Conservation (phyloP, 1,284 basidiomycete genomes). For the Rhodotorula sp. region DNA sequence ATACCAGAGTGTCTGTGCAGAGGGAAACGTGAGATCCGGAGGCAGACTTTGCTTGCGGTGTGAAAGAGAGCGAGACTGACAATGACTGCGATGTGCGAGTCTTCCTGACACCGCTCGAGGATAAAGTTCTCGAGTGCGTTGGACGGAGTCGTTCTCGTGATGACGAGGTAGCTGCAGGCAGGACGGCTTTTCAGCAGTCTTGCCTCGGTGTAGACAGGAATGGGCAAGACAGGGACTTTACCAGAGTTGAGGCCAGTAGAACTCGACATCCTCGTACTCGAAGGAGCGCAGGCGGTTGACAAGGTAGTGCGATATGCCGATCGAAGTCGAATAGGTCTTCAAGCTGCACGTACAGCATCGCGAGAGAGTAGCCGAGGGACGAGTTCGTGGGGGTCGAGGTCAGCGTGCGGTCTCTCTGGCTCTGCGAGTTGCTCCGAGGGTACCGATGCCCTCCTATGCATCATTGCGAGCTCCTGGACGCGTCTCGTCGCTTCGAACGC, state of each 20-base stretch:
- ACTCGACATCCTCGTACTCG: slow-evolving; percentile 76
- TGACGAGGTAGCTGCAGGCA: slow-evolving; percentile 73
- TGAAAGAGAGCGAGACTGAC: slow-evolving; percentile 56
- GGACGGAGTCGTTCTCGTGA: slow-evolving; percentile 84
- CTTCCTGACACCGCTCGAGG: slow-evolving; percentile 77
- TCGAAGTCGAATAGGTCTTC: slow-evolving; percentile 81
- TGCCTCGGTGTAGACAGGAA: too few relatives aligned
- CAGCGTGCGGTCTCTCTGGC: not conserved
- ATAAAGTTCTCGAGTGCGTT: slow-evolving; percentile 90
- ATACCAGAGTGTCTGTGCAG: slow-evolving; percentile 86
- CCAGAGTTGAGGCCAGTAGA: slow-evolving; percentile 98
- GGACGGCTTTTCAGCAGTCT: not conserved
- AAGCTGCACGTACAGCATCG: slow-evolving; percentile 51
- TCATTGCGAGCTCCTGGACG: not conserved
- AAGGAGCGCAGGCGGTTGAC: slow-evolving; percentile 76
- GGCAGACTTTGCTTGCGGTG: not conserved
- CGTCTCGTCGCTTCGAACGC: not conserved
- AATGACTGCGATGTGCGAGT: slow-evolving; percentile 89
- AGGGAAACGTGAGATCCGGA: not conserved
- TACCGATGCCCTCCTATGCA: not conserved
- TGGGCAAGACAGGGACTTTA: slow-evolving; percentile 51
- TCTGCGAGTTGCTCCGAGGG: not conserved
- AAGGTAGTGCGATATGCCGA: slow-evolving; percentile 94
- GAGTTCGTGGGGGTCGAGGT: slow-evolving; percentile 1
- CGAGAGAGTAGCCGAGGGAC: not conserved